phyloP scores from a whole-genome alignment of 164 flowering plant genomes.

The Stephania cephalantha region DNA sequence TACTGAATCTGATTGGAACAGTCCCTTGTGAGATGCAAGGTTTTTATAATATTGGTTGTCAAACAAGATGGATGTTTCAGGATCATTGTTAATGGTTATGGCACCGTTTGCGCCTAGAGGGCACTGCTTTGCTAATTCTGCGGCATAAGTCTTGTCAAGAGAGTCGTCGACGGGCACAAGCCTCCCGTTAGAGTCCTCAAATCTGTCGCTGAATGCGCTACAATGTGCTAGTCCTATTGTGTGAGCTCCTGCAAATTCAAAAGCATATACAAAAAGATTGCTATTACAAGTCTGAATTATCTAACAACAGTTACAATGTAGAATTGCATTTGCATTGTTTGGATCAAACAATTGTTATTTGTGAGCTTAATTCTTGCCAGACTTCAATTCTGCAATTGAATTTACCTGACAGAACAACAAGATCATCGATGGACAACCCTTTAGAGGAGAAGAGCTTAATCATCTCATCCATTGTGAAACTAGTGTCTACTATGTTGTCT shows the following conservation, averaged over 20 bases:
- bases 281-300: not conserved
- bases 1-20: slow-evolving; percentile 69
- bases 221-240: slow-evolving; percentile 77
- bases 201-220: slow-evolving; percentile 60
- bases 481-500: slow-evolving; percentile 67
- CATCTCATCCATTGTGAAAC: slow-evolving; percentile 68
- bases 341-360: not conserved
- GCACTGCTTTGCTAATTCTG: slow-evolving; percentile 40
- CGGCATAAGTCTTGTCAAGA: slow-evolving; percentile 47
- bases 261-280: no score
- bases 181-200: slow-evolving; percentile 45
- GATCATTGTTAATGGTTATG: slow-evolving; percentile 49
- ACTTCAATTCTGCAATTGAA: not conserved
- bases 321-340: not conserved
- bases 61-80: slow-evolving; percentile 42
- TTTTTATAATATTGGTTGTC: slow-evolving; percentile 68
- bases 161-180: slow-evolving; percentile 44
- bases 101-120: slow-evolving; percentile 36
- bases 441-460: slow-evolving; percentile 51
- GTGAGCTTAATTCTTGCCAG: not conserved
- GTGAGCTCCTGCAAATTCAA: slow-evolving; percentile 56
- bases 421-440: slow-evolving; percentile 66
- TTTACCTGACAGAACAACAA: slow-evolving; percentile 68
- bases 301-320: no score
- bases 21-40: slow-evolving; percentile 44